Base-by-base conservation (phyloP, 345 rosid genomes). In the Mallotus nudiflorus region DNA sequence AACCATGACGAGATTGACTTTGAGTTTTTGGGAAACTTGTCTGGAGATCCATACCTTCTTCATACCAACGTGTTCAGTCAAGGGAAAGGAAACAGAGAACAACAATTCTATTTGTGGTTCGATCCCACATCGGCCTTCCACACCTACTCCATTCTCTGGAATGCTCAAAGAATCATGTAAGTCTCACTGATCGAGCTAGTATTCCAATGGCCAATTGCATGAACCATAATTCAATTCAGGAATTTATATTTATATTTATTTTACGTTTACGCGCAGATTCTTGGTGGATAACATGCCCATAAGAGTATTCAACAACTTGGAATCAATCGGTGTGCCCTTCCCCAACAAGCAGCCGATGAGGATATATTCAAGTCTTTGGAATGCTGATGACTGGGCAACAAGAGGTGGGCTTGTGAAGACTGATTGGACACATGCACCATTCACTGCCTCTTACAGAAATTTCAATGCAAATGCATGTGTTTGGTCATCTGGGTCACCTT, bases 331-430 rank as follows among this genome's bases (percentile, higher is more conserved):
- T 0, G 84, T 91, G 24, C 84, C 88, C 2, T 91, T 77, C 76
- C 94, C 88, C 0, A 89, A 81, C 76, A 77, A 66, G 67, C 86
- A 85, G 53, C 78, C 92, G 8, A 91, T 87, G 92, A 85, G 82
- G 52, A 74, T 88, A 0, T 76, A 86, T 66, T 86, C 88, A 0
- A 86, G 87, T 48, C 68, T 91, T 0, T 88, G 94, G 92, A 83
- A 88, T 75, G 96, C 90, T 1, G 97, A 88, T 62, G 83, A 88
- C 37, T 87, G 88, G 93, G 91, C 93, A 2, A 88, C 93, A 8
- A 84, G 83, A 25, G 94, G 93, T 0, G 92, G 91, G 2, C 72
- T 55, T 19, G 82, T 85, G 19, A 87, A 89, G 84, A 86, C 72
- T 0, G 87, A 85, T 48, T 87, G 92, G 92, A 62, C 73, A 14